Evolutionary conservation across 2,329 filamentous ascomycete genomes (phyloP).

Genomic region (Ceratocystis variospora): DNA sequence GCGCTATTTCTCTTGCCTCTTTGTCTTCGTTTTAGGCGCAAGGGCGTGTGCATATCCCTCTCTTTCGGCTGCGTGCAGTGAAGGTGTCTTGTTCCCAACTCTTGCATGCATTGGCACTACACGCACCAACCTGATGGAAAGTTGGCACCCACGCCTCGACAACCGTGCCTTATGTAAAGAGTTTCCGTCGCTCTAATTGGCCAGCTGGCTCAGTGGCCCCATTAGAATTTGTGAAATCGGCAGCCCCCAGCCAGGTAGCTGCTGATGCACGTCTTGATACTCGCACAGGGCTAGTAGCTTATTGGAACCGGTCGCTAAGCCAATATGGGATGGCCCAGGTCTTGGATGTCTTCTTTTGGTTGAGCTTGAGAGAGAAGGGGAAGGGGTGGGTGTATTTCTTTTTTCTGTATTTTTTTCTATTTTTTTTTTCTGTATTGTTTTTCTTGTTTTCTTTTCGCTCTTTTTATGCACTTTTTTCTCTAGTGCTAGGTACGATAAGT

Average conservation of each 20-base stretch:
- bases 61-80: conserved; percentile 2
- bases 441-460: neutral
- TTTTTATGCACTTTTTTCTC: neutral
- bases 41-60: conserved; percentile 4
- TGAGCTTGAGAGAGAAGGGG: neutral
- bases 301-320: neutral
- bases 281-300: neutral
- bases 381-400: neutral
- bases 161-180: neutral
- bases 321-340: neutral
- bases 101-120: neutral
- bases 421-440: neutral
- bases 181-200: neutral
- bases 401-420: neutral
- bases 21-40: neutral
- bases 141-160: neutral
- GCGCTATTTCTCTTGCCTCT: neutral
- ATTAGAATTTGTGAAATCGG: neutral
- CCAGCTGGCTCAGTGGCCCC: neutral
- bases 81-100: neutral
- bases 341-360: neutral
- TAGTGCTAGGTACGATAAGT: neutral
- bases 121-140: neutral
- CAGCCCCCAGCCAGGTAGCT: neutral
- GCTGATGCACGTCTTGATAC: neutral